These are phyloP conservation scores for Alternaria sp. DNA, from an alignment of 2,329 filamentous ascomycete genomes.

Conservation along the genomic window DNA sequence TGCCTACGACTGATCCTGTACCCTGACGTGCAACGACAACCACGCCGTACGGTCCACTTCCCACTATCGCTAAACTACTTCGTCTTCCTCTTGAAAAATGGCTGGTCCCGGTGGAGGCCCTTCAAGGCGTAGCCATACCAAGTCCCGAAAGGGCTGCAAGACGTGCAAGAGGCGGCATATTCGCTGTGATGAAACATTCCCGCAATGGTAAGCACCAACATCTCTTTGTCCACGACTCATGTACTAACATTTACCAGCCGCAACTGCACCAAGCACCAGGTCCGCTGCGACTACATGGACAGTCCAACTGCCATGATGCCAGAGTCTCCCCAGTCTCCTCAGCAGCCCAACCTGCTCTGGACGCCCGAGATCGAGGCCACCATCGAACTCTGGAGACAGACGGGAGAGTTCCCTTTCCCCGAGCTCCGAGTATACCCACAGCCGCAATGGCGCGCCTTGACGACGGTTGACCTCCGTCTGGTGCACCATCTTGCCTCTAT, in stretches of 20 bases:
- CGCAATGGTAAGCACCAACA: constrained; percentile 78
- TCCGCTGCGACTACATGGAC: constrained; percentile 97
- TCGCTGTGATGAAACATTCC: constrained; percentile 95
- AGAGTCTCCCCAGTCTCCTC: constrained; percentile 58
- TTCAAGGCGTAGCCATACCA: constrained; percentile 90
- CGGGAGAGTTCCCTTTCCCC: constrained; percentile 84
- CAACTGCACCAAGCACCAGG: constrained; percentile 99
- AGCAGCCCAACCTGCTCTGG: constrained; percentile 74
- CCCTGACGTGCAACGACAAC: constrained; percentile 19
- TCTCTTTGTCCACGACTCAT: neutral
- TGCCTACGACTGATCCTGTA: constrained; percentile 14
- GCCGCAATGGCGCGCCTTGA: constrained; percentile 74
- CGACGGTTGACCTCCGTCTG: constrained; percentile 79
- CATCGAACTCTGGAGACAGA: constrained; percentile 82
- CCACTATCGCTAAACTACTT: constrained; percentile 21
- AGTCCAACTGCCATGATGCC: constrained; percentile 70
- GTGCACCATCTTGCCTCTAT: constrained; percentile 90
- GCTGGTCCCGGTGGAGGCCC: constrained; percentile 94
- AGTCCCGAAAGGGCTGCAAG: constrained; percentile 97
- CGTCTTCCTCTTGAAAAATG: constrained; percentile 60
- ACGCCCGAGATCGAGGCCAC: constrained; percentile 82
- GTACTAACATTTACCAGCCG: constrained; percentile 63
- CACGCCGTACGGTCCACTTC: constrained; percentile 16
- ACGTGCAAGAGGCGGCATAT: constrained; percentile 98
- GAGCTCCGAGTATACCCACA: constrained; percentile 78